Evolutionary conservation across 176 grass and related monocot species (phyloP), one percentile per base, ranked within the genome.

Genomic region (Neostapfia colusana): DNA sequence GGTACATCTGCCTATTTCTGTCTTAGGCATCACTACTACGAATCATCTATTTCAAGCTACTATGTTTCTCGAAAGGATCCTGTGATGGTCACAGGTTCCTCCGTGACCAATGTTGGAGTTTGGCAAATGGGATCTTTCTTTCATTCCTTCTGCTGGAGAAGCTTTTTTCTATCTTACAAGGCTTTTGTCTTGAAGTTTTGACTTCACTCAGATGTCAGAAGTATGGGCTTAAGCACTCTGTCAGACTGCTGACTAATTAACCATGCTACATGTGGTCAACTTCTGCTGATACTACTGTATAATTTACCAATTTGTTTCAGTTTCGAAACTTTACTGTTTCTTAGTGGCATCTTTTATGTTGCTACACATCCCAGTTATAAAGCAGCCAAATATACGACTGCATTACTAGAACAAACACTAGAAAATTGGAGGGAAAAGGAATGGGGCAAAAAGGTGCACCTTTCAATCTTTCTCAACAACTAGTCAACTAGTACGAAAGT

Each of bases 1-100:
- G 90, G 90, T 93, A 57, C 28, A 65, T 15, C 55, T 37, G 42
- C 25, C 36, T 61, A 62, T 78, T 70, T 71, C 16, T 77, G 69
- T 73, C 12, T 74, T 59, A 28, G 64, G 31, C 81, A 65, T 46
- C 57, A 67, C 69, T 69, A 16, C 4, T 69, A 16, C 4, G n/a
- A 63, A 71, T 76, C 3, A n/a, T 53, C 40, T 68, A 51, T 62
- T 15, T 68, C 39, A 20, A 68, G 37, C 24, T 55, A 36, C 42
- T 24, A 27, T 37, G 48, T 36, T 53, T 62, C 69, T 54, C 35
- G 6, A 12, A 25, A 23, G 23, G 51, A 14, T 26, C 20, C 24
- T 67, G 17, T 60, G 31, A 45, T 83, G 26, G 9, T 69, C 28
- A 28, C 60, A 45, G 41, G 23, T 31, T 63, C 31, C 10, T 67